Evolutionary conservation across 2,329 filamentous ascomycete species (phyloP).

Genomic region (Beauveria sp.): DNA sequence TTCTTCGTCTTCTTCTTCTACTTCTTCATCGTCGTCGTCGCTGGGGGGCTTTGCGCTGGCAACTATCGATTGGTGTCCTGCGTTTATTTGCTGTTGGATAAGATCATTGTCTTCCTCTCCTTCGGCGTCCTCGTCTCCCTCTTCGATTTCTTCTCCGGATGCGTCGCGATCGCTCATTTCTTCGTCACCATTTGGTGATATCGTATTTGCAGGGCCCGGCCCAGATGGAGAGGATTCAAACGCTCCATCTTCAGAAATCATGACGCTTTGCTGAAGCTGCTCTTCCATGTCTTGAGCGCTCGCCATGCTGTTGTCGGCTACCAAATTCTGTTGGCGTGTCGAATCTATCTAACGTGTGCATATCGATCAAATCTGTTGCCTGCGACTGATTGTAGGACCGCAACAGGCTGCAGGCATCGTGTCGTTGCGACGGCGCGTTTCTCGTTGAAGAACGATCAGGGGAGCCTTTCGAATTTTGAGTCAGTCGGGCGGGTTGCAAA

Average conservation of each 20-base stretch:
- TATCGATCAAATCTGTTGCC: constrained; percentile 20
- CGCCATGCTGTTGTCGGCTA: constrained; percentile 32
- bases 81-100: constrained; percentile 19
- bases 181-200: constrained; percentile 25
- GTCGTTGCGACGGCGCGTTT: constrained; percentile 11
- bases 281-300: constrained; percentile 49
- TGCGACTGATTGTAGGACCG: constrained; percentile 16
- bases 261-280: constrained; percentile 48
- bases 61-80: not conserved
- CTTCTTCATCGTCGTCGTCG: constrained; percentile 19
- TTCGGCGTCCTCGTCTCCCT: constrained; percentile 34
- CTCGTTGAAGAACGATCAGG: not conserved
- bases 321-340: constrained; percentile 10
- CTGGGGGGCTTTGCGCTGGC: not conserved
- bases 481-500: not conserved
- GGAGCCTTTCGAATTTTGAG: not conserved
- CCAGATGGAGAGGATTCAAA: constrained; percentile 21
- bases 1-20: constrained; percentile 24
- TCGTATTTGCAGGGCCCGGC: constrained; percentile 13
- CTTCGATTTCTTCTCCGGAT: constrained; percentile 30
- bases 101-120: constrained; percentile 33
- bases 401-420: constrained; percentile 7
- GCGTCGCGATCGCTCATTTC: constrained; percentile 32
- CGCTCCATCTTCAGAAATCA: constrained; percentile 42
- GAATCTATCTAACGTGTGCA: constrained; percentile 18